Base-by-base conservation (phyloP, 78 protist species). In the Emiliania huxleyi region DNA sequence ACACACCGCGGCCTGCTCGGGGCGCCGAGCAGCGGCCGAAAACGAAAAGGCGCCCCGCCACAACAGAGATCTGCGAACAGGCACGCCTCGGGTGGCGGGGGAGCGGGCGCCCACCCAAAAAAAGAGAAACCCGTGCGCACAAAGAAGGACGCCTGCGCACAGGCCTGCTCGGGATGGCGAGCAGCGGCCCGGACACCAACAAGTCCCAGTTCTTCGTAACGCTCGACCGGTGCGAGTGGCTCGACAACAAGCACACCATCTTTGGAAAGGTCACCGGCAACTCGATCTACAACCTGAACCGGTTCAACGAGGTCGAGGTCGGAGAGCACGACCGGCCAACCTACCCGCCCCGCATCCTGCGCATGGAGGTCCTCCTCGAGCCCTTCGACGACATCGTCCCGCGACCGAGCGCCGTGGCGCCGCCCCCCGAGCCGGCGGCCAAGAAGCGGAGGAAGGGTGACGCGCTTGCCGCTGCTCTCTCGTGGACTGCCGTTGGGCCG, bases 371-470 rank as follows among this genome's bases (percentile, higher is more conserved):
- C 5, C 87, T 98, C 12, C 29, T 35, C 85, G 97, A 97, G 90
- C 99, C 99, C 0, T 98, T 98, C 44, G 94, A 71, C 26, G 99
- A 98, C 93, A 98, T 98, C 15, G 93, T 75, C 29, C 97, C 97
- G 5, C 95, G 97, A 71, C 69, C 45, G 21, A 35, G 26, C 71
- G 92, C 49, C 6, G n/a, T 0, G 40, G 52, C 0, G 25, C 23
- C 40, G 43, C 26, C 22, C 35, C 29, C 43, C 33, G 87, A 33
- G 44, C n/a, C 42, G 21, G 90, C 45, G 44, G n/a, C 18, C n/a
- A 25, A 26, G 81, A 25, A 40, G 21, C 40, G 42, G n/a, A 55
- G 26, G 45, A 6, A 21, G 43, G 23, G 55, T 4, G 8, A 94
- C n/a, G n/a, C n/a, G n/a, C n/a, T n/a, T n/a, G n/a, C n/a, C n/a